phyloP scores from a whole-genome alignment of 2,329 filamentous ascomycete genomes.

The Setomelanomma holmii region DNA sequence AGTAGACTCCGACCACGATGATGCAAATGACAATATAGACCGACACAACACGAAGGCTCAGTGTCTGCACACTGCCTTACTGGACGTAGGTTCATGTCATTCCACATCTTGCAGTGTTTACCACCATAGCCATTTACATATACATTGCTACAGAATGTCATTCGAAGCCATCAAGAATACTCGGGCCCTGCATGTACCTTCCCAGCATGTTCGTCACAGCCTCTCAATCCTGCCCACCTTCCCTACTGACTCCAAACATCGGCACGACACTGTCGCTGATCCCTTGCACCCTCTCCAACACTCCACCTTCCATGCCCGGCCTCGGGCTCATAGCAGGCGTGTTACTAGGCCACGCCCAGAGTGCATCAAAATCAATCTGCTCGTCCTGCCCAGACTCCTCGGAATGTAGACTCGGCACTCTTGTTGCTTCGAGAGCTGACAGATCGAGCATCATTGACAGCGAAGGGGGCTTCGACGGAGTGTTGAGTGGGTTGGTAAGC shows the following conservation, averaged over 20 bases:
- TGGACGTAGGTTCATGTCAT: too few species aligned
- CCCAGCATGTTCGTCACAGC: too few species aligned
- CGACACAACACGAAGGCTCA: too few species aligned
- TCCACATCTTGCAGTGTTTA: too few species aligned
- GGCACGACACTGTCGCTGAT: constrained; percentile 43
- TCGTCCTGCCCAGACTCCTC: constrained; percentile 48
- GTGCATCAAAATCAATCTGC: constrained; percentile 51
- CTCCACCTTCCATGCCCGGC: constrained; percentile 14
- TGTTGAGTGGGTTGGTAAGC: constrained; percentile 13
- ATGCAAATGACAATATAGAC: too few species aligned
- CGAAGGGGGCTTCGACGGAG: constrained; percentile 28
- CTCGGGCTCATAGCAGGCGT: constrained; percentile 41
- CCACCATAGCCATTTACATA: too few species aligned
- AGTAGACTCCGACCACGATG: too few species aligned
- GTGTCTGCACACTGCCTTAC: too few species aligned
- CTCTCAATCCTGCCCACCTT: constrained; percentile 1
- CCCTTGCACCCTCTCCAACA: constrained; percentile 28
- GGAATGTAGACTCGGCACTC: constrained; percentile 39
- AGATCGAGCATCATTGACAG: constrained; percentile 49
- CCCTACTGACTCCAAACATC: constrained; percentile 38
- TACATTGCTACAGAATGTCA: too few species aligned
- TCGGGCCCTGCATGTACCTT: too few species aligned
- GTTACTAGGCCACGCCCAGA: constrained; percentile 51
- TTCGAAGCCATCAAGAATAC: too few species aligned
- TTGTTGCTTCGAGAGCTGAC: constrained; percentile 42